Evolutionary conservation across 2,329 filamentous ascomycete species (phyloP).

Genomic region (Stemphylium lycopersici): DNA sequence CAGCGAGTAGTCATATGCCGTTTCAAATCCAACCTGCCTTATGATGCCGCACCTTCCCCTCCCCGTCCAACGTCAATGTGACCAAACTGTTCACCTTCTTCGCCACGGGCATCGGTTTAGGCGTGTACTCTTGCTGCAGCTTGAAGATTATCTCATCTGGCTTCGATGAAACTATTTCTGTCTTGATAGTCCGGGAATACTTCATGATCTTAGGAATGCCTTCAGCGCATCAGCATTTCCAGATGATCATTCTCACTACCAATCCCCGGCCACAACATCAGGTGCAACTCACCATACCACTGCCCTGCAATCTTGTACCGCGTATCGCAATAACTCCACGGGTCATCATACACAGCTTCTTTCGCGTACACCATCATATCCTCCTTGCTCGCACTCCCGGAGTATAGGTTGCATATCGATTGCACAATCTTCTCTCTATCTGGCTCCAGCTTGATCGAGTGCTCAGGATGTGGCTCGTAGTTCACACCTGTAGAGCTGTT

Average conservation of each 20-base stretch:
- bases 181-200: slow-evolving; percentile 13
- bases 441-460: slow-evolving; percentile 22
- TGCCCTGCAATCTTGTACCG: slow-evolving; percentile 60
- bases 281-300: slow-evolving; percentile 51
- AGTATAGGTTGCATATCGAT: slow-evolving; percentile 54
- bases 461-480: slow-evolving; percentile 37
- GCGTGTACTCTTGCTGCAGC: slow-evolving; percentile 56
- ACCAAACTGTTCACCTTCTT: slow-evolving; percentile 63
- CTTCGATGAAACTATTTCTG: slow-evolving; percentile 48
- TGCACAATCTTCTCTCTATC: slow-evolving; percentile 51
- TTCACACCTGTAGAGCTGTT: slow-evolving; percentile 40
- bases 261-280: not conserved
- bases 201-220: slow-evolving; percentile 53
- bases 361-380: slow-evolving; percentile 58
- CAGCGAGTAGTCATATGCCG: not conserved
- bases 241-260: not conserved
- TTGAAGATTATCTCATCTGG: slow-evolving; percentile 55
- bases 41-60: slow-evolving; percentile 64
- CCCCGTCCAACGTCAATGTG: slow-evolving; percentile 60
- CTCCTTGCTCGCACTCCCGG: slow-evolving; percentile 54
- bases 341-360: slow-evolving; percentile 56
- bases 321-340: slow-evolving; percentile 58
- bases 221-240: slow-evolving; percentile 10
- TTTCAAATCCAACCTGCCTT: slow-evolving; percentile 31
- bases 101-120: slow-evolving; percentile 47